Conservation (phyloP, 225 moss, liverwort and hornwort species). For the Ulota crispa region DNA sequence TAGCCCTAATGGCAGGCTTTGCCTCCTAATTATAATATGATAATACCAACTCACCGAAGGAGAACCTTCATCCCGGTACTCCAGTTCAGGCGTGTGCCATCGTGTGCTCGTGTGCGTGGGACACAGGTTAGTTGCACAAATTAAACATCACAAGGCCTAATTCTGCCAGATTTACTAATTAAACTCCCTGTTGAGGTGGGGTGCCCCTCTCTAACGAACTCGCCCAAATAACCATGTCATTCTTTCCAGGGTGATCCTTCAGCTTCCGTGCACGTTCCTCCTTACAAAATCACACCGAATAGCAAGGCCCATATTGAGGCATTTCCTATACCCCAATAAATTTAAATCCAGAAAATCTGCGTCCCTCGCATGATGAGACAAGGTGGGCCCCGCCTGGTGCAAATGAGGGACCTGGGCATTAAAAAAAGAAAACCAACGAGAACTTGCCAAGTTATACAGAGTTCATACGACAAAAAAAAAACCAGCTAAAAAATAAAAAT, state of each 20-base stretch:
- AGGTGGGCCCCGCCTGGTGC: not conserved
- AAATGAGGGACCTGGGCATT: fast-evolving
- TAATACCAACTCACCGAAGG: not conserved
- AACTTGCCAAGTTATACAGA: slow-evolving; percentile 8
- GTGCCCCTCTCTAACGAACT: slow-evolving; percentile 20
- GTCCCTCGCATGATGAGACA: slow-evolving; percentile 7
- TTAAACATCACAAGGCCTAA: not conserved
- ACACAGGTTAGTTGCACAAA: slow-evolving; percentile 16
- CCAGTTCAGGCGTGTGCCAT: not conserved
- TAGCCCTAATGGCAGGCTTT: too few species aligned
- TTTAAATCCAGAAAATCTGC: not conserved
- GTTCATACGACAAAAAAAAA: not conserved
- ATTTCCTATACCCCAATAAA: not conserved
- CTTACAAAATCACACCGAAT: not conserved
- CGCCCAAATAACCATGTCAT: not conserved
- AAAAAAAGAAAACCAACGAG: not conserved
- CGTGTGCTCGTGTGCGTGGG: not conserved
- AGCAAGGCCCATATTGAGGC: not conserved
- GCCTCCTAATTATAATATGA: not conserved
- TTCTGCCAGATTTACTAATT: not conserved
- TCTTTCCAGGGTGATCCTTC: not conserved
- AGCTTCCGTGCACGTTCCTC: not conserved
- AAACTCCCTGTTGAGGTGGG: not conserved
- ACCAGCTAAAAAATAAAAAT: too few species aligned
- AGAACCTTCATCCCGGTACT: not conserved